Percentiles rank a stretch among this genome's conserved stretches.
Evolutionary conservation across 78 protist genomes (phyloP).

Genomic region (Ministeria vibrans): DNA sequence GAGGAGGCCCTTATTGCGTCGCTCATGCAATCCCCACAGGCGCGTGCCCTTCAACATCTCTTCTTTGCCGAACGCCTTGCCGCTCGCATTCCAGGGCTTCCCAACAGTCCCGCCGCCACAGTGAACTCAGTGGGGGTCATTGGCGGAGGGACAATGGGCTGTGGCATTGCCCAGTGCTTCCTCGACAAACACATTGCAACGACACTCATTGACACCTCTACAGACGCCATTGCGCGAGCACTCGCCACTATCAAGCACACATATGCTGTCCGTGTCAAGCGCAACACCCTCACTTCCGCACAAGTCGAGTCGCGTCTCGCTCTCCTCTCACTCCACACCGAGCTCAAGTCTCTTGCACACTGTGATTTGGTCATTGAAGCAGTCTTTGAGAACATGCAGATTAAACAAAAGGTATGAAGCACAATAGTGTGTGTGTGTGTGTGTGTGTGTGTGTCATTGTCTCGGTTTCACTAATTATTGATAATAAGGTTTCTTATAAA

Average conservation of each 20-base stretch:
- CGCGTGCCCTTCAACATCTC: conserved; percentile 29
- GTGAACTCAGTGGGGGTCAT: conserved; percentile 7
- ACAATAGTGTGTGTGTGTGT: background rate
- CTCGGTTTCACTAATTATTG: background rate
- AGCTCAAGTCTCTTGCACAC: background rate
- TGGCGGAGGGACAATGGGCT: conserved; percentile 49
- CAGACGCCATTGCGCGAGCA: conserved; percentile 17
- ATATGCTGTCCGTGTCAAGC: background rate
- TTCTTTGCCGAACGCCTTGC: conserved; percentile 22
- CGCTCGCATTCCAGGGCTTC: conserved; percentile 18
- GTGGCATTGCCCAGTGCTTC: conserved; percentile 33
- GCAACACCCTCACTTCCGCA: conserved; percentile 13
- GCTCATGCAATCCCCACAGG: background rate
- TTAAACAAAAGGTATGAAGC: too few relatives aligned
- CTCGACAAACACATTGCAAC: background rate
- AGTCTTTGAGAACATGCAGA: conserved; percentile 42
- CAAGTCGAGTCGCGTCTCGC: background rate
- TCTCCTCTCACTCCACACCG: background rate
- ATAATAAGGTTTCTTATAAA: background rate
- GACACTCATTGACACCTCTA: conserved; percentile 15
- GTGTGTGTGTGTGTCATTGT: background rate
- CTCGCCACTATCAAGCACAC: background rate
- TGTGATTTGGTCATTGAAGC: conserved; percentile 55
- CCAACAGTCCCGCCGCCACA: background rate
- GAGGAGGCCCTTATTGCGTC: background rate